phyloP scores from a whole-genome alignment of 805 yeast genomes.

The Candida schatavii region DNA sequence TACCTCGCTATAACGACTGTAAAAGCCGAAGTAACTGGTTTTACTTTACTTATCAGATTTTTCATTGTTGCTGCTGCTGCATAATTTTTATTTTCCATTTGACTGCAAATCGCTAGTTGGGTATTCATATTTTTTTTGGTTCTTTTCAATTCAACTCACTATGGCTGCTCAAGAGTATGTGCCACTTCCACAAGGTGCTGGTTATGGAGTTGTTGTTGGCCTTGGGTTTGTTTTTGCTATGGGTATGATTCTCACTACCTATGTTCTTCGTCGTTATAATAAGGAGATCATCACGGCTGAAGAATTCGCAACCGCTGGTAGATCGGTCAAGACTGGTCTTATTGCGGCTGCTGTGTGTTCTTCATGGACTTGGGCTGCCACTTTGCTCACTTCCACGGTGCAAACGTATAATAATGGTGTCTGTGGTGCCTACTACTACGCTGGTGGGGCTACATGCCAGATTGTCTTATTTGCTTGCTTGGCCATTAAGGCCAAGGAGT shows the following conservation, averaged over 20 bases:
- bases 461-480: slow-evolving; percentile 80
- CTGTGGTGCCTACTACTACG: slow-evolving; percentile 78
- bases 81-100: no score
- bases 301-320: slow-evolving; percentile 91
- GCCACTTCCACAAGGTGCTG: slow-evolving; percentile 70
- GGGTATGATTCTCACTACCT: slow-evolving; percentile 78
- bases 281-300: slow-evolving; percentile 87
- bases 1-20: no score
- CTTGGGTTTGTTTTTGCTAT: slow-evolving; percentile 76
- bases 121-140: no score
- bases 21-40: no score
- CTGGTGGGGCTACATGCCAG: slow-evolving; percentile 90
- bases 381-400: slow-evolving; percentile 49
- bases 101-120: no score
- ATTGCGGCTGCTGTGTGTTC: slow-evolving; percentile 89
- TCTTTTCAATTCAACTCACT: neutral
- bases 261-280: slow-evolving; percentile 71
- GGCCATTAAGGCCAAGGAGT: slow-evolving; percentile 84
- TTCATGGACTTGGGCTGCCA: slow-evolving; percentile 77
- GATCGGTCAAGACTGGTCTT: slow-evolving; percentile 80
- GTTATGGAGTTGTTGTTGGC: slow-evolving; percentile 86
- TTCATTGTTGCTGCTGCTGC: no score
- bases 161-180: neutral
- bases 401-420: slow-evolving; percentile 77
- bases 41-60: no score